Percentiles rank a stretch among this genome's conserved stretches.
Conservation (phyloP, 768 basidiomycete species). For the Tricholoma saponaceum region DNA sequence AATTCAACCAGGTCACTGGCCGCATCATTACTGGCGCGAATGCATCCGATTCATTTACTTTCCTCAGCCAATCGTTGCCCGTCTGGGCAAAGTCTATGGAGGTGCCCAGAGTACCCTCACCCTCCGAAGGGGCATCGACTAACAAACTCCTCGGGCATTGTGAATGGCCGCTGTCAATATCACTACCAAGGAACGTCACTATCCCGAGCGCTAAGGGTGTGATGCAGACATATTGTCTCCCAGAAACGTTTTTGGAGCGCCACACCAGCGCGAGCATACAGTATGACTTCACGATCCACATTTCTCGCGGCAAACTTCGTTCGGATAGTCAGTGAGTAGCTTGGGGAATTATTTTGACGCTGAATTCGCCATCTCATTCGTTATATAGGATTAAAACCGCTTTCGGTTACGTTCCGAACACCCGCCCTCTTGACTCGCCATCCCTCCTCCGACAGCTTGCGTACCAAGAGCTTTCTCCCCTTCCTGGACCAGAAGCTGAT, state of each 20-base stretch:
- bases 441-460: constrained; percentile 47
- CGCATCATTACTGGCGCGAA: constrained; percentile 47
- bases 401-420: constrained; percentile 48
- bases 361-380: background rate
- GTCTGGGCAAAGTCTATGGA: constrained; percentile 47
- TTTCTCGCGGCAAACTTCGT: constrained; percentile 46
- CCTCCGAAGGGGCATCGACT: constrained; percentile 34
- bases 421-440: constrained; percentile 39
- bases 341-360: background rate
- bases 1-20: constrained; percentile 38
- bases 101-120: constrained; percentile 36
- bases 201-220: constrained; percentile 34
- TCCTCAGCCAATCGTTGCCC: constrained; percentile 38
- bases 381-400: constrained; percentile 42
- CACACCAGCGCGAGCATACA: constrained; percentile 45
- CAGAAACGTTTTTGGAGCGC: constrained; percentile 52
- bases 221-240: constrained; percentile 36
- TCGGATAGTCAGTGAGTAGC: constrained; percentile 40
- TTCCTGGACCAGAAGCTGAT: constrained; percentile 44
- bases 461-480: constrained; percentile 39
- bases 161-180: constrained; percentile 45
- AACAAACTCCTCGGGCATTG: constrained; percentile 44
- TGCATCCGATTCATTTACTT: constrained; percentile 38
- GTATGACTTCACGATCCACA: constrained; percentile 43
- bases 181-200: constrained; percentile 39